Conservation (phyloP, 345 rosid genomes). For the Salix dunnii region DNA sequence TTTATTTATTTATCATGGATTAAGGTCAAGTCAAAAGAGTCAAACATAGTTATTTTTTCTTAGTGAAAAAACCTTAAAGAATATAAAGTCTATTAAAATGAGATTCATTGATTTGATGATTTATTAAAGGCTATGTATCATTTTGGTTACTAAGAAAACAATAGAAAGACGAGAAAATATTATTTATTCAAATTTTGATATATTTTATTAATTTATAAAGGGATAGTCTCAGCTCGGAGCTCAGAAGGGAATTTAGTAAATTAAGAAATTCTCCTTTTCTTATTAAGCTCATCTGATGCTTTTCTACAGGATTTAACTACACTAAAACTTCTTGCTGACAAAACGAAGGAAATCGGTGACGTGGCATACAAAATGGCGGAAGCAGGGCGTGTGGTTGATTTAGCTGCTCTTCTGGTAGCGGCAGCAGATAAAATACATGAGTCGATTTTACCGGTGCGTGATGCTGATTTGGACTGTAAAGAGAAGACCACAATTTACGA, state of each 20-base stretch:
- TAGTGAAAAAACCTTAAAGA: no score
- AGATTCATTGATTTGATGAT: no score
- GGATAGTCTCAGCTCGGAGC: background rate
- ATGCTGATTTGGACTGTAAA: slow-evolving; percentile 36
- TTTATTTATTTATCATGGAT: no score
- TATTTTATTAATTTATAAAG: background rate
- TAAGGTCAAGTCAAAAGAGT: no score
- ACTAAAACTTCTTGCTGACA: slow-evolving; percentile 53
- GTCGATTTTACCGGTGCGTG: slow-evolving; percentile 33
- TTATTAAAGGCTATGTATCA: no score
- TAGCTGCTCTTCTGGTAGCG: slow-evolving; percentile 53
- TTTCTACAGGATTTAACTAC: slow-evolving; percentile 46
- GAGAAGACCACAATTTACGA: slow-evolving; percentile 57
- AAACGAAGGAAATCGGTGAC: slow-evolving; percentile 46
- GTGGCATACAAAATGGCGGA: slow-evolving; percentile 54
- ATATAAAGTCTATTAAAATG: no score
- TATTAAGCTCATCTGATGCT: background rate
- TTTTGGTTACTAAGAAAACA: no score
- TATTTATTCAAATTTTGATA: background rate
- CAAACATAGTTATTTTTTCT: no score
- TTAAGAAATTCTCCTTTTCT: no score
- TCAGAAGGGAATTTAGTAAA: no score
- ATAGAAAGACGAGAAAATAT: background rate
- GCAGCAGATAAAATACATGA: slow-evolving; percentile 51
- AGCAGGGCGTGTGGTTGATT: slow-evolving; percentile 49